A percentile compares a stretch with the other conserved stretches of the same genome.
Evolutionary conservation across 1,284 basidiomycete species (phyloP).

Genomic region (Afroboletus lepidellus): DNA sequence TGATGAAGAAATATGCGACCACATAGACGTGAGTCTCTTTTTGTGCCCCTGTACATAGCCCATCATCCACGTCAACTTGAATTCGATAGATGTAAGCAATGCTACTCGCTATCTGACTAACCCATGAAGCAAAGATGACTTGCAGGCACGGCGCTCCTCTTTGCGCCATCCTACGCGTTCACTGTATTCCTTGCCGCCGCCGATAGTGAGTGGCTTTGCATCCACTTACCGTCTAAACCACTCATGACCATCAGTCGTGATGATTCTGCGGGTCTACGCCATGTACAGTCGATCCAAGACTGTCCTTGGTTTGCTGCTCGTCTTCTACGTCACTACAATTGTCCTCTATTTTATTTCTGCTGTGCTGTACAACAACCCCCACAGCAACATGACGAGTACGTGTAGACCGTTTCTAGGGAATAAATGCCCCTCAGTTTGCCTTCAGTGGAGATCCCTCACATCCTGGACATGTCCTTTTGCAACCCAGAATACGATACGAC

Average conservation of each 20-base stretch:
- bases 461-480: constrained; percentile 23
- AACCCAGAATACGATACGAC: background rate
- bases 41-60: too few species aligned
- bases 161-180: constrained; percentile 6
- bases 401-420: background rate
- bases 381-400: constrained; percentile 15
- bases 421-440: background rate
- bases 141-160: constrained; percentile 13
- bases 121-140: background rate
- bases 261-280: constrained; percentile 28
- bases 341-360: constrained; percentile 4
- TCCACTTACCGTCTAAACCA: background rate
- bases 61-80: background rate
- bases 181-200: constrained; percentile 17
- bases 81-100: constrained; percentile 20
- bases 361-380: constrained; percentile 13
- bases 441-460: constrained; percentile 11
- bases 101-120: background rate
- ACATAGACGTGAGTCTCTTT: background rate
- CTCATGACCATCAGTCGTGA: constrained; percentile 17
- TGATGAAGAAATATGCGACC: background rate
- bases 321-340: constrained; percentile 10
- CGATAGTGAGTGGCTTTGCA: constrained; percentile 18
- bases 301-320: constrained; percentile 17
- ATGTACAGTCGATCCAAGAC: constrained; percentile 22